phyloP scores from a whole-genome alignment of 2,329 filamentous ascomycete species.

The Paecilomyces dactylethromorphus region DNA sequence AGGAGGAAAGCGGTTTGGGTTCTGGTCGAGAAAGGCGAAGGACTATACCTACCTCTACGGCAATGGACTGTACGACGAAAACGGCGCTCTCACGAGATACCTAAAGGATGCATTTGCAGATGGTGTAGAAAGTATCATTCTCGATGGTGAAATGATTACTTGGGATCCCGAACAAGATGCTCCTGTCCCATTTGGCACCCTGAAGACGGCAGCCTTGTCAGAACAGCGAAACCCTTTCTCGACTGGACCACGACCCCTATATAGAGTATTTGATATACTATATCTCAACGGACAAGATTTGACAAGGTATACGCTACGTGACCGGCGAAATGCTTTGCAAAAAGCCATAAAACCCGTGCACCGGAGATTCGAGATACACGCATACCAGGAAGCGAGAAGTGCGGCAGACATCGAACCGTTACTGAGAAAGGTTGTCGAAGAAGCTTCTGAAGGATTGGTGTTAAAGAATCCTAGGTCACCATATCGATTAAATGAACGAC shows the following conservation, averaged over 20 bases:
- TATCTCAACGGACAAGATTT: slow-evolving; percentile 76
- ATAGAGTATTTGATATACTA: slow-evolving; percentile 83
- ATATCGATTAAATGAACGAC: slow-evolving; percentile 82
- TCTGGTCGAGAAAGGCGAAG: slow-evolving; percentile 95
- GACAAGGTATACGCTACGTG: slow-evolving; percentile 74
- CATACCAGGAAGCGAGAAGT: slow-evolving; percentile 59
- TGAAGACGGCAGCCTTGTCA: slow-evolving; percentile 82
- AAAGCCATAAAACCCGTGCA: slow-evolving; percentile 63
- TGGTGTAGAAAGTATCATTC: slow-evolving; percentile 75
- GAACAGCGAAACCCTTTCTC: slow-evolving; percentile 67
- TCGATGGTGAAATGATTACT: slow-evolving; percentile 98
- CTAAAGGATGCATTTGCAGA: slow-evolving; percentile 69
- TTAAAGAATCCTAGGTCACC: slow-evolving; percentile 86
- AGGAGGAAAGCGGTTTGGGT: slow-evolving; percentile 69
- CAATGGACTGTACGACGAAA: slow-evolving; percentile 63
- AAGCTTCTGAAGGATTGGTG: slow-evolving; percentile 83
- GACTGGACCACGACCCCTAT: slow-evolving; percentile 66
- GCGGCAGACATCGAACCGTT: slow-evolving; percentile 70
- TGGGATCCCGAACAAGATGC: slow-evolving; percentile 86
- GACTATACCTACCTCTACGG: slow-evolving; percentile 96
- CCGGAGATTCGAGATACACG: slow-evolving; percentile 76
- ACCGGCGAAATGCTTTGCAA: slow-evolving; percentile 69
- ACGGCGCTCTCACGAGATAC: slow-evolving; percentile 72
- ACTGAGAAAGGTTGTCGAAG: slow-evolving; percentile 75
- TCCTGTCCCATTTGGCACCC: slow-evolving; percentile 80